Percentiles rank a stretch among this genome's conserved stretches.
Evolutionary conservation across 2,329 filamentous ascomycete species (phyloP).

Genomic region (Paradendryphiella salina): DNA sequence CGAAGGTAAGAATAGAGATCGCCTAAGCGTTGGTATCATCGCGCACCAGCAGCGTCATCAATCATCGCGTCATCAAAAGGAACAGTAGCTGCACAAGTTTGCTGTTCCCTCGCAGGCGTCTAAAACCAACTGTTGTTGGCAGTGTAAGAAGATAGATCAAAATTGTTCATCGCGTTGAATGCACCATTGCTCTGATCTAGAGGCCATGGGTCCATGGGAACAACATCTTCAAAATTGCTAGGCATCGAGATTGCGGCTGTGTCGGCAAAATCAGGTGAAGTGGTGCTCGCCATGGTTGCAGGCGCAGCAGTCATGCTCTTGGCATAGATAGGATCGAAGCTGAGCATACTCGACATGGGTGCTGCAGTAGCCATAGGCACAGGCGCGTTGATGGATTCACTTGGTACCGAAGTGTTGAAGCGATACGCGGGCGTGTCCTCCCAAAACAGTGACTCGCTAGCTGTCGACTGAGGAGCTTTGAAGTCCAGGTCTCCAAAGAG

Average conservation of each 20-base stretch:
- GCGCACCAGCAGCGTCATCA: conserved; percentile 45
- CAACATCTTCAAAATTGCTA: conserved; percentile 36
- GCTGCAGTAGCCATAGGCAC: conserved; percentile 30
- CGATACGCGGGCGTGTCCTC: conserved; percentile 45
- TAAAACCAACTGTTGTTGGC: conserved; percentile 40
- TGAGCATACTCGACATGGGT: conserved; percentile 28
- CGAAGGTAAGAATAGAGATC: conserved; percentile 28
- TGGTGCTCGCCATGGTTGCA: conserved; percentile 30
- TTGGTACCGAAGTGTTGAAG: conserved; percentile 30
- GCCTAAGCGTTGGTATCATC: conserved; percentile 28
- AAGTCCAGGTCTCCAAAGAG: conserved; percentile 44
- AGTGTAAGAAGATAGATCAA: conserved; percentile 31
- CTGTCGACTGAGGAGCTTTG: conserved; percentile 35
- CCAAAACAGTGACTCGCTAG: conserved; percentile 44
- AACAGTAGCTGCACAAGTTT: conserved; percentile 17
- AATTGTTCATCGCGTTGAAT: conserved; percentile 30
- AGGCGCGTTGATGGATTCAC: conserved; percentile 28
- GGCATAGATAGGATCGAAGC: conserved; percentile 37
- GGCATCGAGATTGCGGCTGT: conserved; percentile 40
- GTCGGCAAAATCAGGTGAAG: conserved; percentile 30
- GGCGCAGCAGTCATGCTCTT: conserved; percentile 31
- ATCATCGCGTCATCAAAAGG: conserved; percentile 41
- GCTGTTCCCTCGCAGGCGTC: conserved; percentile 26
- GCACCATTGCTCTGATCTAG: conserved; percentile 33
- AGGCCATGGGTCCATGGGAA: conserved; percentile 38